Conservation (phyloP, 2,329 filamentous ascomycete species). For the Diaporthe eres region DNA sequence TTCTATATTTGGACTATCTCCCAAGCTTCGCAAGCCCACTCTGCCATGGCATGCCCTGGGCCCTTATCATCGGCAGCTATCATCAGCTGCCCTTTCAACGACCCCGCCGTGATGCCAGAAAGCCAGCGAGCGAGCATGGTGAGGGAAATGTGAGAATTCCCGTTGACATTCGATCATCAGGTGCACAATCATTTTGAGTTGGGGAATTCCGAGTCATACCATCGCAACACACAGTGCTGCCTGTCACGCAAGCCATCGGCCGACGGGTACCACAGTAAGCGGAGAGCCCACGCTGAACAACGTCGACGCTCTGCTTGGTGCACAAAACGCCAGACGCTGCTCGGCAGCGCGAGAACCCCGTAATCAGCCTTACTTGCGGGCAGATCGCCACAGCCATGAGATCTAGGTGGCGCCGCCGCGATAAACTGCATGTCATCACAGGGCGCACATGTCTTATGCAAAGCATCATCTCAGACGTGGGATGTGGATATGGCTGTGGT, state of each 20-base stretch:
- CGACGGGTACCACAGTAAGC: neutral
- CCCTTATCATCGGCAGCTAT: neutral
- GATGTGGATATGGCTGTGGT: neutral
- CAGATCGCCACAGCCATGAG: conserved; percentile 1
- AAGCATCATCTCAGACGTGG: neutral
- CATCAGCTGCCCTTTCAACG: neutral
- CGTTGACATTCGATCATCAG: neutral
- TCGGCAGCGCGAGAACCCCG: neutral
- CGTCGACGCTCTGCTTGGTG: too few species aligned
- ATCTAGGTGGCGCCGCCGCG: neutral
- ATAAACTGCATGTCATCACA: conserved; percentile 18
- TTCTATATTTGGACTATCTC: conserved; percentile 25
- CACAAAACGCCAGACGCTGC: neutral
- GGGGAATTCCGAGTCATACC: conserved; percentile 21
- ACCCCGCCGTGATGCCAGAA: neutral
- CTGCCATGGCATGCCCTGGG: neutral
- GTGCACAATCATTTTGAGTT: conserved; percentile 3
- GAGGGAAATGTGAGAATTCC: neutral
- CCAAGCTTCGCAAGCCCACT: conserved; percentile 11
- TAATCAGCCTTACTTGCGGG: conserved; percentile 4
- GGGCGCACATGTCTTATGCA: neutral
- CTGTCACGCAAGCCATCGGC: neutral
- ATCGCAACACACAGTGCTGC: conserved; percentile 5
- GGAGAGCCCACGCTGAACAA: neutral
- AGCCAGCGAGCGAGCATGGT: neutral